A percentile compares a stretch with the other conserved stretches of the same genome.
Conservation (phyloP, 2,329 filamentous ascomycete genomes). For the Penicillium vulpinum region DNA sequence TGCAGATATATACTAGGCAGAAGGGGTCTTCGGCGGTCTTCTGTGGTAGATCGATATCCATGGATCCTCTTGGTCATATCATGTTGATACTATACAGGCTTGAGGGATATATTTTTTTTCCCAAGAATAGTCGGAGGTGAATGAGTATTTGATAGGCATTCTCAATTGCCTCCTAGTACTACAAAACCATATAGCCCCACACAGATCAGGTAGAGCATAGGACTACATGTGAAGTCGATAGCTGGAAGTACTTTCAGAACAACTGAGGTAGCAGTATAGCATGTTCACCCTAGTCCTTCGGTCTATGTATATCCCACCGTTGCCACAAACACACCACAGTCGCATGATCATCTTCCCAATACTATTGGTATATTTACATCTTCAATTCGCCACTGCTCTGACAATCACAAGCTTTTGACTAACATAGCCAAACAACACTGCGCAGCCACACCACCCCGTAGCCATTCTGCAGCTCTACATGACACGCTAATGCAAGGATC, state of each 20-base stretch:
- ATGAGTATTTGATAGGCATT: too few species aligned
- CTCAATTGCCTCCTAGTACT: background rate
- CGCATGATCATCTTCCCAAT: too few species aligned
- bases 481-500: slow-evolving; percentile 13
- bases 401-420: background rate
- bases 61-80: background rate
- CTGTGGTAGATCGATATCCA: background rate
- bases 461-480: background rate
- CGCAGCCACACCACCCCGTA: background rate
- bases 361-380: background rate
- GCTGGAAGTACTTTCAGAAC: background rate
- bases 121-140: background rate
- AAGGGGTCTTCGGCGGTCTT: background rate
- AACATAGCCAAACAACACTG: background rate
- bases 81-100: background rate
- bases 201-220: background rate
- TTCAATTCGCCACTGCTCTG: background rate
- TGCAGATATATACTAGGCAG: background rate
- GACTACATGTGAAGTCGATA: background rate
- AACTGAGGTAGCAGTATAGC: background rate
- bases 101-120: background rate
- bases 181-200: background rate
- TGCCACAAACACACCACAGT: background rate
- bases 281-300: background rate
- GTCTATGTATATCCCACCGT: background rate